Conservation (phyloP, 202 grass and related monocot species). For the Dendrocalamus latiflorus region DNA sequence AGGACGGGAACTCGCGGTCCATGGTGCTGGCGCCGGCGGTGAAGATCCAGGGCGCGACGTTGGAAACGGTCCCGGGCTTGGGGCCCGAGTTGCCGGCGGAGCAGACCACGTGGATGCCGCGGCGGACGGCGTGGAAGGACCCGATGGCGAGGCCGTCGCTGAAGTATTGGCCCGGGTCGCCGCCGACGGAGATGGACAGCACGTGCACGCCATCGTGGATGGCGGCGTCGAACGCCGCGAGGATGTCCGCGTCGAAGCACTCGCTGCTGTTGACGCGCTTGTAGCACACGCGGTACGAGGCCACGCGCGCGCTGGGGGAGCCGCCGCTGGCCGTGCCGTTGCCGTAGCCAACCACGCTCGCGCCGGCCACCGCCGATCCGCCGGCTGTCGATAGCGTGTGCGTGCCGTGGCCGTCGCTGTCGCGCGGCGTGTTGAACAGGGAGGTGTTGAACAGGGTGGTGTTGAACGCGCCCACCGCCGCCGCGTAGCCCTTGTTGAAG, state of each 20-base stretch:
- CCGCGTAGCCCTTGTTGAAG: constrained; percentile 58
- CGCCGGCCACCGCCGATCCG: constrained; percentile 38
- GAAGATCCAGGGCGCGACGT: constrained; percentile 71
- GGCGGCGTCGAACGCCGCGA: constrained; percentile 77
- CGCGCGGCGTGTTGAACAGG: constrained; percentile 55
- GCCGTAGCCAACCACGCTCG: constrained; percentile 50
- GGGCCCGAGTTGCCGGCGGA: constrained; percentile 83
- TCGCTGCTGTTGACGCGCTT: constrained; percentile 36
- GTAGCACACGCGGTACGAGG: constrained; percentile 80
- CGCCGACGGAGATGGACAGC: constrained; percentile 67
- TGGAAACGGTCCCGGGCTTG: constrained; percentile 26
- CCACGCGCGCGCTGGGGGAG: constrained; percentile 54
- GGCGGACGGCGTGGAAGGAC: constrained; percentile 71
- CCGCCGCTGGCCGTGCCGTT: constrained; percentile 66
- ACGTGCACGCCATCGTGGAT: constrained; percentile 82
- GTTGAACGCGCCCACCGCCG: neutral
- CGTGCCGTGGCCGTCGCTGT: constrained; percentile 68
- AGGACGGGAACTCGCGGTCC: constrained; percentile 71
- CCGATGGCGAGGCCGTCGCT: constrained; percentile 56
- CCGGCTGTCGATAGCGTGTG: constrained; percentile 91
- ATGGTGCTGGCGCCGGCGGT: constrained; percentile 75
- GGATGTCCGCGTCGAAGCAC: constrained; percentile 73
- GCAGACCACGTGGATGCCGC: constrained; percentile 52
- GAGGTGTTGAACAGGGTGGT: constrained; percentile 20
- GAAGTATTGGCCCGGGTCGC: constrained; percentile 26